These are phyloP conservation scores for Chenopodium quinoa DNA, from an alignment of 148 eudicot genomes.

Conservation along the genomic window DNA sequence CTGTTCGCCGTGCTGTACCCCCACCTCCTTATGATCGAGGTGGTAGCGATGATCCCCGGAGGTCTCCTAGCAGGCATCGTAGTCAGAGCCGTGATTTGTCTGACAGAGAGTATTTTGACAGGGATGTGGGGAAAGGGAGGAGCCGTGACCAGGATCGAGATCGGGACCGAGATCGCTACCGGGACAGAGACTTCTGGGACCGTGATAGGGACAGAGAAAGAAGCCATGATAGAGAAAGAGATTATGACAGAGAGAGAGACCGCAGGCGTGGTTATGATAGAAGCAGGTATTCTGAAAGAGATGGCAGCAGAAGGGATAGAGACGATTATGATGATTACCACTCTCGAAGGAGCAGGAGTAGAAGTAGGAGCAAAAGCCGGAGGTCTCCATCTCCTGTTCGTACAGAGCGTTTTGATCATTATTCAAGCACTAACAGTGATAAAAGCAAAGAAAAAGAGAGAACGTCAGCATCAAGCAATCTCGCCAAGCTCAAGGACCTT, in stretches of 20 bases:
- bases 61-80: conserved; percentile 64
- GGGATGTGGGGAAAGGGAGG: conserved; percentile 32
- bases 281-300: conserved; percentile 42
- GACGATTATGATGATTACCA: conserved; percentile 48
- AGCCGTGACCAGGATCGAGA: conserved; percentile 39
- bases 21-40: conserved; percentile 55
- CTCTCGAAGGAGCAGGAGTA: conserved; percentile 55
- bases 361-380: conserved; percentile 63
- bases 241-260: conserved; percentile 47
- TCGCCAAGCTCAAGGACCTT: conserved; percentile 84
- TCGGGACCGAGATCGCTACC: conserved; percentile 34
- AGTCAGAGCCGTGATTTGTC: conserved; percentile 82
- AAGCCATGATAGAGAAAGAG: conserved; percentile 29
- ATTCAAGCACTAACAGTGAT: conserved; percentile 44
- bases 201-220: conserved; percentile 32
- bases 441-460: conserved; percentile 41
- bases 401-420: conserved; percentile 31
- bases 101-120: conserved; percentile 56
- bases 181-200: conserved; percentile 24
- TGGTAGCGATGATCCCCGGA: conserved; percentile 47
- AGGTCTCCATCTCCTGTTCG: conserved; percentile 41
- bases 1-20: conserved; percentile 71
- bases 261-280: conserved; percentile 63
- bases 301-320: conserved; percentile 55
- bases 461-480: conserved; percentile 56